Percentiles rank a stretch among this genome's conserved stretches.
These are phyloP conservation scores for Fusarium illudens DNA, from an alignment of 2,329 filamentous ascomycete species.

Conservation along the genomic window DNA sequence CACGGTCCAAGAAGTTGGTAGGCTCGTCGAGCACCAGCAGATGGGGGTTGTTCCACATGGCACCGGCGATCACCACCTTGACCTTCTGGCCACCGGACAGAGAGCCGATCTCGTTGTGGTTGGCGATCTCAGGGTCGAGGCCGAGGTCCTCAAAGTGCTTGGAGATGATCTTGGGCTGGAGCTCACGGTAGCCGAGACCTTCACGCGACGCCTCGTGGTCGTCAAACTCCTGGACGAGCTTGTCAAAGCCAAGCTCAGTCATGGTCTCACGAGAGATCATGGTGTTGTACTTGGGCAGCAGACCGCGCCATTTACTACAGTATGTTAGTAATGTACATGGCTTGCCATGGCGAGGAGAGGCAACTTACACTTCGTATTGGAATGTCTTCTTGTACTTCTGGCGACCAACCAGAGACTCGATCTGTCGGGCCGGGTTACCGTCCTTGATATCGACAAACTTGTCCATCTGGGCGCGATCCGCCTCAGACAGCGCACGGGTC, in stretches of 20 bases:
- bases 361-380: slow-evolving; percentile 89
- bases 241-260: slow-evolving; percentile 83
- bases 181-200: slow-evolving; percentile 92
- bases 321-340: slow-evolving; percentile 39
- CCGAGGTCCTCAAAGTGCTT: slow-evolving; percentile 99
- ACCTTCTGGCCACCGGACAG: slow-evolving; percentile 98
- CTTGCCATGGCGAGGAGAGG: background rate
- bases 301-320: slow-evolving; percentile 82
- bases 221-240: slow-evolving; percentile 97
- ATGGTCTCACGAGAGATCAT: slow-evolving; percentile 95
- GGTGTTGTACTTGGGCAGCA: slow-evolving; percentile 92
- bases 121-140: slow-evolving; percentile 95
- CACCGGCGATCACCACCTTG: slow-evolving; percentile 95
- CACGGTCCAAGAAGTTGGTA: slow-evolving; percentile 98
- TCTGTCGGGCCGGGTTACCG: slow-evolving; percentile 77
- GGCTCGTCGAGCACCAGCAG: slow-evolving; percentile 97
- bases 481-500: slow-evolving; percentile 85
- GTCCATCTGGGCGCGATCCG: slow-evolving; percentile 90
- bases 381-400: slow-evolving; percentile 99
- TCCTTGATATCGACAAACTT: slow-evolving; percentile 86
- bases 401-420: slow-evolving; percentile 92
- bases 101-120: slow-evolving; percentile 97
- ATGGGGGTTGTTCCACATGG: slow-evolving; percentile 99
- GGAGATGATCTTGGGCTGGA: slow-evolving; percentile 92
- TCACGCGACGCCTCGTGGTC: slow-evolving; percentile 99